Conservation (phyloP, 208 protist species). For the Tritrichomonas musculus region DNA sequence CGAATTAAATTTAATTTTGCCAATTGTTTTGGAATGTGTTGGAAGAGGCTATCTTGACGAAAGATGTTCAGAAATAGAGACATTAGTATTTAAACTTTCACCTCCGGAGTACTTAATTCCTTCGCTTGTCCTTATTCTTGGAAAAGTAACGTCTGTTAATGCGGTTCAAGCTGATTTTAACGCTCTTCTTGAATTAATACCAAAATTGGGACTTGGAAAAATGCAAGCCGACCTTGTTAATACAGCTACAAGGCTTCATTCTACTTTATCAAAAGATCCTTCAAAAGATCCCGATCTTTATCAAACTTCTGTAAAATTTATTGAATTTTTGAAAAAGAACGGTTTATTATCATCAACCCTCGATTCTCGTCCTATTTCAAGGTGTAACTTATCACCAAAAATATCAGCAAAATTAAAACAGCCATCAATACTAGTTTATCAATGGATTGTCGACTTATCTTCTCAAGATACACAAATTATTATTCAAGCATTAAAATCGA, state of each 20-base stretch:
- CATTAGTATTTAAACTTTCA: background rate
- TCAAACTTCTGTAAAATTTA: too few species aligned
- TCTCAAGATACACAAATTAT: background rate
- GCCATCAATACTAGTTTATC: background rate
- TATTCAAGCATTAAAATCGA: constrained; percentile 4
- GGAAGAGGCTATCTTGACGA: background rate
- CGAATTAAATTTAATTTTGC: background rate
- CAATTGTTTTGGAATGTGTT: background rate
- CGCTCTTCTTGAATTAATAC: background rate
- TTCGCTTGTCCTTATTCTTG: background rate
- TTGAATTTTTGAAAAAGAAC: too few species aligned
- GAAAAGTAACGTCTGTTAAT: background rate
- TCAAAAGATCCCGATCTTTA: too few species aligned
- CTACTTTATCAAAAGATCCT: too few species aligned
- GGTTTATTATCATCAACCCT: background rate
- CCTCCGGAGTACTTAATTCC: background rate
- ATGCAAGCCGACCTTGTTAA: too few species aligned
- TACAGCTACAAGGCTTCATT: too few species aligned
- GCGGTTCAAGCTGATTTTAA: background rate
- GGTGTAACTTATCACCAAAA: background rate
- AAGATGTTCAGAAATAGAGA: background rate
- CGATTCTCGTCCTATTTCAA: background rate
- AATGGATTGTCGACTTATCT: background rate
- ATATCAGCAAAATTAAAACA: background rate
- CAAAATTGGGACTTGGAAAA: too few species aligned